These are phyloP conservation scores for Mycosarcoma maydis DNA, from an alignment of 1,284 basidiomycete genomes.

Conservation along the genomic window DNA sequence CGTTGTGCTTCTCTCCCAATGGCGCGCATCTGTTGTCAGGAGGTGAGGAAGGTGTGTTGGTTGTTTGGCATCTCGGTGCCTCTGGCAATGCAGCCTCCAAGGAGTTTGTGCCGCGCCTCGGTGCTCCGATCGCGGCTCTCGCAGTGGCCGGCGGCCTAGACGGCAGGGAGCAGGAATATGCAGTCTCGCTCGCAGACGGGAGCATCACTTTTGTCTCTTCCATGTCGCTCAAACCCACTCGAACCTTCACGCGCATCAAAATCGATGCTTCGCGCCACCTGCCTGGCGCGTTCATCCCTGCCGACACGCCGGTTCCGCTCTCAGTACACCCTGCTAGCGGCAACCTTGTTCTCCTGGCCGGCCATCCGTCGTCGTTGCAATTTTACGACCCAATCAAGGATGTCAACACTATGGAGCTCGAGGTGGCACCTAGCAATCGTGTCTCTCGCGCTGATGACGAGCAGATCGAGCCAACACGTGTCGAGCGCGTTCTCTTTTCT, in stretches of 20 bases:
- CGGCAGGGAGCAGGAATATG: constrained; percentile 80
- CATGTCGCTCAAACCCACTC: constrained; percentile 76
- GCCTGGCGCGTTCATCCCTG: constrained; percentile 13
- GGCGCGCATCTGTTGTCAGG: constrained; percentile 93
- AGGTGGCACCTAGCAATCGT: constrained; percentile 91
- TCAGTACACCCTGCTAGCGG: constrained; percentile 59
- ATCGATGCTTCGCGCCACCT: constrained; percentile 67
- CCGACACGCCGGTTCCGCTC: constrained; percentile 45
- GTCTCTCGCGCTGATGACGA: constrained; percentile 85
- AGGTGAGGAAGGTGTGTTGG: constrained; percentile 93
- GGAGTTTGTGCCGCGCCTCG: constrained; percentile 86
- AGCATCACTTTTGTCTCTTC: constrained; percentile 82
- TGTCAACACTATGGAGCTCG: constrained; percentile 82
- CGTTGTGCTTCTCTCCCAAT: constrained; percentile 85
- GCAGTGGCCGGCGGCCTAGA: constrained; percentile 72
- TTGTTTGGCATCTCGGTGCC: constrained; percentile 81
- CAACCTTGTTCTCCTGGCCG: constrained; percentile 79
- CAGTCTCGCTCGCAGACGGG: constrained; percentile 84
- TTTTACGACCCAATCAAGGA: constrained; percentile 82
- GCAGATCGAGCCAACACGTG: constrained; percentile 78
- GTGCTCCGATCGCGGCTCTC: constrained; percentile 77
- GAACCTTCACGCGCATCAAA: constrained; percentile 81
- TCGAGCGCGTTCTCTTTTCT: constrained; percentile 78
- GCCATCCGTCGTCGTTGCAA: constrained; percentile 93
- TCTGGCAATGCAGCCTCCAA: constrained; percentile 47